Base-by-base conservation (phyloP, 2,329 filamentous ascomycete genomes). In the Cadophora sp. region DNA sequence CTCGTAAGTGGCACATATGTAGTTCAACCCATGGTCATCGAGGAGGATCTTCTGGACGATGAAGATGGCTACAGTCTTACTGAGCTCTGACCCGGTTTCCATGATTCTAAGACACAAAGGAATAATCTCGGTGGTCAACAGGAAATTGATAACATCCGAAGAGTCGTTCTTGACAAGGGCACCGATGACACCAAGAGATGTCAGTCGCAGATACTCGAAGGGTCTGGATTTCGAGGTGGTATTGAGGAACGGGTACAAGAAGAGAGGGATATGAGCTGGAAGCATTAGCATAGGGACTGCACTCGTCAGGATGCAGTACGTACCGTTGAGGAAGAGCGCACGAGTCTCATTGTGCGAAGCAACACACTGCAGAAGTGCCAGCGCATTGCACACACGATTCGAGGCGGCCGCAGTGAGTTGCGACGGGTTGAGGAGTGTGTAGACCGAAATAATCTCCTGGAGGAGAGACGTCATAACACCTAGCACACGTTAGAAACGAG, bases 41-140 rank as follows among this genome's bases (percentile, higher is more conserved):
- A 99, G 87, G 63, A 99, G 83, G 29, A 99, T 99, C 86, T 99
- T 99, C 81, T 99, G 96, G 22, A 99, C 96, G 76, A 99, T 99
- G 83, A 99, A 99, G 76, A 99, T 99, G 68, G 96, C 96, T 16
- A 99, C 96, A 0, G 96, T 99, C 85, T 99, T 99, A 85, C 94
- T 97, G 69, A 99, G 87, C 81, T 99, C 96, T 0, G 94, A 97
- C 61, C 96, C 96, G 0, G 96, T 99, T 83, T 99, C 96, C 96
- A 99, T 99, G 77, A 99, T 99, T 69, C 96, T 91, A 55, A 99
- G 89, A 80, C 96, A 99, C 14, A 99, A 88, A 11, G 96, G 96
- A 68, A 99, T 99, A 74, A 99, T 99, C 82, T 99, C 96, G 34
- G 96, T 99, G 1, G 96, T 98, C 60, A 99, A 86, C 64, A 99